Evolutionary conservation across 163 green algal genomes (phyloP).

Genomic region (Chloromonas sp.): DNA sequence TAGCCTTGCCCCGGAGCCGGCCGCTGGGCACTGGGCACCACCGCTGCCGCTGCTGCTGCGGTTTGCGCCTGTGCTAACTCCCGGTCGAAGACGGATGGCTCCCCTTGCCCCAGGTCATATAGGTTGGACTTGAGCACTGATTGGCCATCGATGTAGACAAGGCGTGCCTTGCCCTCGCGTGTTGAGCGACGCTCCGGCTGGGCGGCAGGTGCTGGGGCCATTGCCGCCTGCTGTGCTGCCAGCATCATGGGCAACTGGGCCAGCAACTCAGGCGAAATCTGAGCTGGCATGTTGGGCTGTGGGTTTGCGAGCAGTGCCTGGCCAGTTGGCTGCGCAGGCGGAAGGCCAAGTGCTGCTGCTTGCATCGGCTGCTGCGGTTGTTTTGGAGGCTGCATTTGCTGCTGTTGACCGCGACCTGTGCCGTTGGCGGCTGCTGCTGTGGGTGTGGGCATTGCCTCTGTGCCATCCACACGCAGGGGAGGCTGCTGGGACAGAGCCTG

Average conservation of each 20-base stretch:
- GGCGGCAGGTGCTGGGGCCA: too few species aligned
- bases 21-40: not conserved
- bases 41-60: not conserved
- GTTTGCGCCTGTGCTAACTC: not conserved
- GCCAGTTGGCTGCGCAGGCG: too few species aligned
- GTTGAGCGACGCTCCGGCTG: not conserved
- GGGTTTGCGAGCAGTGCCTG: too few species aligned
- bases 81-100: constrained; percentile 45
- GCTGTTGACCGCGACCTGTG: not conserved
- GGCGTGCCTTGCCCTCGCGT: constrained; percentile 18
- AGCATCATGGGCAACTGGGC: too few species aligned
- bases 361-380: not conserved
- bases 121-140: constrained; percentile 48
- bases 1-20: not conserved
- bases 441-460: too few species aligned
- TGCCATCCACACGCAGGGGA: too few species aligned
- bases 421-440: too few species aligned
- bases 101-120: constrained; percentile 45
- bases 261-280: too few species aligned
- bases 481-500: too few species aligned
- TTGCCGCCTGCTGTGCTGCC: too few species aligned
- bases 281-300: too few species aligned
- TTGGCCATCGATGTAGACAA: constrained; percentile 46
- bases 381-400: not conserved
- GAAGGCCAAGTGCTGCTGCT: not conserved